phyloP scores from a whole-genome alignment of 208 protist species.

The Porcisia hertigi region DNA sequence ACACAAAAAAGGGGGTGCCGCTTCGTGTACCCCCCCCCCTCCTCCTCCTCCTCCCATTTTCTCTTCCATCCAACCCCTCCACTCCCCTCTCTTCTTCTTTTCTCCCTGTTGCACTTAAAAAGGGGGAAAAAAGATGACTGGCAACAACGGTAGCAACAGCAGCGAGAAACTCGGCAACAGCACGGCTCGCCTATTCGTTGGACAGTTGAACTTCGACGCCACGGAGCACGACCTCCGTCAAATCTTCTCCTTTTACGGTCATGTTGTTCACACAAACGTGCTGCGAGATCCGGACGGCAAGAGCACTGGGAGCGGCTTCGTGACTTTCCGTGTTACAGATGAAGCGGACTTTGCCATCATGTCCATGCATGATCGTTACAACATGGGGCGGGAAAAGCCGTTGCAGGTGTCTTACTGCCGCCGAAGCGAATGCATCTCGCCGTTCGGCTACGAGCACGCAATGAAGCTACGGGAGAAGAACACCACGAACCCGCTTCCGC shows the following conservation, averaged over 20 bases:
- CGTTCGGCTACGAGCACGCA: slow-evolving; percentile 68
- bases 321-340: slow-evolving; percentile 64
- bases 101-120: too few relatives aligned
- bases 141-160: slow-evolving; percentile 13
- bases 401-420: slow-evolving; percentile 81
- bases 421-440: slow-evolving; percentile 56
- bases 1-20: not conserved
- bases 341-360: slow-evolving; percentile 79
- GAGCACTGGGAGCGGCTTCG: slow-evolving; percentile 65
- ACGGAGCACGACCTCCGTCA: slow-evolving; percentile 62
- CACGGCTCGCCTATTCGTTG: slow-evolving; percentile 68
- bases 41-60: not conserved
- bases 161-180: slow-evolving; percentile 9
- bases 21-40: not conserved
- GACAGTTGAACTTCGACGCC: slow-evolving; percentile 75
- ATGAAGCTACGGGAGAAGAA: slow-evolving; percentile 60
- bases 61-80: too few relatives aligned
- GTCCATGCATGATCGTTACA: slow-evolving; percentile 65
- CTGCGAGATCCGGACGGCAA: slow-evolving; percentile 58
- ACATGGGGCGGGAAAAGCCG: slow-evolving; percentile 77
- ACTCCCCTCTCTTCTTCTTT: not conserved
- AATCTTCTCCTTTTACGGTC: slow-evolving; percentile 76
- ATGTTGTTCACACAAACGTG: slow-evolving; percentile 74
- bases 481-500: slow-evolving; percentile 61
- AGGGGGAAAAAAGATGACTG: too few relatives aligned